phyloP scores from a whole-genome alignment of 1,139 yeast genomes.

The Zygosaccharomyces pseudobailii region DNA sequence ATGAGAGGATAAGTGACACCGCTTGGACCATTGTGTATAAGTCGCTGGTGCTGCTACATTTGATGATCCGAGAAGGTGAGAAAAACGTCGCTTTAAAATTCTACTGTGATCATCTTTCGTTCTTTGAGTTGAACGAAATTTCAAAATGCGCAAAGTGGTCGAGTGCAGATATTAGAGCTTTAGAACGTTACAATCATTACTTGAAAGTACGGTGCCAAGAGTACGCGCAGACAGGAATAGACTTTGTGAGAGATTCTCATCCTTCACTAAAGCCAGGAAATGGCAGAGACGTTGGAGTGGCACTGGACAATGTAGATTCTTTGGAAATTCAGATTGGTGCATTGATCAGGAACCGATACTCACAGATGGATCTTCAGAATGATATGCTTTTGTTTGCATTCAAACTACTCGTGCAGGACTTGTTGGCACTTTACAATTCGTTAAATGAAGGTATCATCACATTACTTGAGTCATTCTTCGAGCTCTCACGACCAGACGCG shows the following conservation, averaged over 20 bases:
- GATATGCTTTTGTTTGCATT: slow-evolving; percentile 82
- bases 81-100: slow-evolving; percentile 54
- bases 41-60: slow-evolving; percentile 76
- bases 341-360: slow-evolving; percentile 67
- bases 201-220: slow-evolving; percentile 65
- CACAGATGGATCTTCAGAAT: slow-evolving; percentile 64
- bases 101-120: slow-evolving; percentile 53
- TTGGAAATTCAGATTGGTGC: slow-evolving; percentile 78
- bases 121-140: slow-evolving; percentile 41
- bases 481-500: slow-evolving; percentile 82
- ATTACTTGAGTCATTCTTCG: slow-evolving; percentile 88
- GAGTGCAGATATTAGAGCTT: slow-evolving; percentile 54
- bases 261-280: slow-evolving; percentile 44
- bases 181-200: slow-evolving; percentile 69
- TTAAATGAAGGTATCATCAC: slow-evolving; percentile 94
- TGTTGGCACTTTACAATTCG: slow-evolving; percentile 78
- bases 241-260: slow-evolving; percentile 71
- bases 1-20: slow-evolving; percentile 59
- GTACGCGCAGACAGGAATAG: slow-evolving; percentile 58
- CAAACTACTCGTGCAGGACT: slow-evolving; percentile 79
- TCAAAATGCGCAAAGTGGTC: slow-evolving; percentile 34
- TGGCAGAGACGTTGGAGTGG: slow-evolving; percentile 74
- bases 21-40: slow-evolving; percentile 92
- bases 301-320: slow-evolving; percentile 73
- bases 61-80: slow-evolving; percentile 72